Conservation (phyloP, 148 eudicot genomes). For the Nepenthes mirabilis region DNA sequence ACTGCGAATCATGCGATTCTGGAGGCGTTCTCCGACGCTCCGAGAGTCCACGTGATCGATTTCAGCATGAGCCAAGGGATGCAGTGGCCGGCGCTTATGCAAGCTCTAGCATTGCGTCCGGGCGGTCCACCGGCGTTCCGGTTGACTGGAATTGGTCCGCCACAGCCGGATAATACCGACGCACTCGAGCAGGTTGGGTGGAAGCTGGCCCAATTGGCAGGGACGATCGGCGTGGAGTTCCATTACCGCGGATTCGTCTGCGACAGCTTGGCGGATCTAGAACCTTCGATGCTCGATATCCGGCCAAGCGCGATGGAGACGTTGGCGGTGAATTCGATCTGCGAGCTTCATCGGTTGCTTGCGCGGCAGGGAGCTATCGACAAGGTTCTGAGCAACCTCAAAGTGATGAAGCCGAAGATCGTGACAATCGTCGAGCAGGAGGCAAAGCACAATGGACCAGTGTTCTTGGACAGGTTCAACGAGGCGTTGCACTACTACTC, state of each 20-base stretch:
- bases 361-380: conserved; percentile 47
- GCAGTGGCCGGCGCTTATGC: conserved; percentile 96
- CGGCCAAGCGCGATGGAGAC: background rate
- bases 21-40: conserved; percentile 51
- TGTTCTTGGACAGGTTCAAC: conserved; percentile 64
- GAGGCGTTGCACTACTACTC: conserved; percentile 80
- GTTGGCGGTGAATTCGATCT: conserved; percentile 82
- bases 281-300: conserved; percentile 12
- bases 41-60: conserved; percentile 68
- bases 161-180: conserved; percentile 71
- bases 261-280: conserved; percentile 55
- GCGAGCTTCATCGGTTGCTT: conserved; percentile 59
- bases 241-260: conserved; percentile 71
- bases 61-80: conserved; percentile 85
- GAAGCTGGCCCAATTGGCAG: conserved; percentile 74
- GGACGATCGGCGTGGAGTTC: conserved; percentile 52
- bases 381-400: conserved; percentile 46
- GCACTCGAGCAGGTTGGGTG: conserved; percentile 77
- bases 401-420: conserved; percentile 55
- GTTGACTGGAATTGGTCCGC: conserved; percentile 80
- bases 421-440: conserved; percentile 79
- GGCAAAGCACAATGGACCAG: conserved; percentile 54
- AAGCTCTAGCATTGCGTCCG: conserved; percentile 57
- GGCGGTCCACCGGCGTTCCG: conserved; percentile 77
- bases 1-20: conserved; percentile 90